Base-by-base conservation (phyloP, 331 rosid species). In the Quercus tomentella region DNA sequence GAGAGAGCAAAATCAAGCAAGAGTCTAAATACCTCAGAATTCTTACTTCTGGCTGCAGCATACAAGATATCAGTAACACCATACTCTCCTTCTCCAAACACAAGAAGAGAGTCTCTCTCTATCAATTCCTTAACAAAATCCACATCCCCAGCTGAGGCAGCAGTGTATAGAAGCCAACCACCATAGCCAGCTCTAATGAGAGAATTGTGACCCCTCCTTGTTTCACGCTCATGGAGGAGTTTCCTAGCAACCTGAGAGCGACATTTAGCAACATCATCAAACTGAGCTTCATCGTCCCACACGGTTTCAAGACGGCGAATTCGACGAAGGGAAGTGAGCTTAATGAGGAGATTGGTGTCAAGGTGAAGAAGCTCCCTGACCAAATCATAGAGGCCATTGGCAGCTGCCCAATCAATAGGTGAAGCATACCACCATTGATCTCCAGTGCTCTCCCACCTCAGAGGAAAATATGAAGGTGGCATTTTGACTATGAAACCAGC, bases 371-470 rank as follows among this genome's bases (percentile, higher is more conserved):
- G 98, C 87, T 91, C 97, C 25, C 89, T 83, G 30, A 94, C 98
- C 2, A 94, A 84, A 69, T 94, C 97, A 76, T 89, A 94, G 11
- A 86, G 86, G 43, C 97, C 98, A 31, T 94, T 94, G 56, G 98
- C 97, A 4, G 97, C 96, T 0, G 98, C 98, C 89, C 88, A 91
- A 9, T 94, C 98, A 23, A 94, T 92, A 1, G 98, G 98, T 2
- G 97, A 87, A 5, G 96, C 98, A 55, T 85, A 94, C 98, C 98
- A 94, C 98, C 98, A 94, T 22, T 94, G 97, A 35, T 94, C 97
- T 15, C 97, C 91, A 0, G 93, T 92, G 82, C 97, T 89, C 65
- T 94, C 97, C 98, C 98, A 94, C 31, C 97, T 89, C 28, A 94
- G 94, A 62, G 98, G 97, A 33, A 94, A 91, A 28, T 84, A 78